phyloP scores from a whole-genome alignment of 352 stramenopile genomes.

The Phytopythium cucurbitacearum region DNA sequence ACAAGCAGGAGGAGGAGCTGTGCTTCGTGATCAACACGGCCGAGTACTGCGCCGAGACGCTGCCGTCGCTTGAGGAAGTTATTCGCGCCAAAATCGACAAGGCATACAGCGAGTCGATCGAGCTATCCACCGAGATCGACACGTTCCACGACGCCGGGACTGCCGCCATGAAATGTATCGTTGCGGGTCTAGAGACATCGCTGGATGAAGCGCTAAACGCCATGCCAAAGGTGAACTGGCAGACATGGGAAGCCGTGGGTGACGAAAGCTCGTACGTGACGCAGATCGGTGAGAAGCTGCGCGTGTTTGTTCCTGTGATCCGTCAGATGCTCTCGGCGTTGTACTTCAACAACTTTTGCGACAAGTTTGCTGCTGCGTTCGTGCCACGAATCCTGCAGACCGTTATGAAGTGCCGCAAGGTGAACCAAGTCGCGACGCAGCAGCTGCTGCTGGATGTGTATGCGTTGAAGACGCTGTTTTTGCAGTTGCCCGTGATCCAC shows the following conservation, averaged over 20 bases:
- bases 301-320: slow-evolving; percentile 89
- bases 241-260: slow-evolving; percentile 90
- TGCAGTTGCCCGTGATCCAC: slow-evolving; percentile 90
- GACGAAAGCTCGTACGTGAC: slow-evolving; percentile 96
- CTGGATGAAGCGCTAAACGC: slow-evolving; percentile 88
- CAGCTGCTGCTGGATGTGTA: slow-evolving; percentile 98
- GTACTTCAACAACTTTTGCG: slow-evolving; percentile 98
- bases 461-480: slow-evolving; percentile 95
- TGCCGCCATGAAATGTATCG: slow-evolving; percentile 93
- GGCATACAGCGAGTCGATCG: slow-evolving; percentile 90
- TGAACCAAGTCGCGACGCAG: slow-evolving; percentile 97
- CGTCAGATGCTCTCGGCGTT: slow-evolving; percentile 86
- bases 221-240: slow-evolving; percentile 94
- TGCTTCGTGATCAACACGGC: slow-evolving; percentile 98
- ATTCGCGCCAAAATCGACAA: slow-evolving; percentile 95
- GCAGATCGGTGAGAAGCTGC: slow-evolving; percentile 91
- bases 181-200: slow-evolving; percentile 89
- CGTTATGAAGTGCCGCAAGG: slow-evolving; percentile 89
- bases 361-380: slow-evolving; percentile 95
- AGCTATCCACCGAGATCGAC: slow-evolving; percentile 93
- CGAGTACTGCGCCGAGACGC: slow-evolving; percentile 97
- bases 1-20: slow-evolving; percentile 93
- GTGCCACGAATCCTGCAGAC: slow-evolving; percentile 87
- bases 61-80: slow-evolving; percentile 94
- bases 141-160: slow-evolving; percentile 94